Conservation (phyloP, 768 basidiomycete species). For the Kockovaella imperatae region DNA sequence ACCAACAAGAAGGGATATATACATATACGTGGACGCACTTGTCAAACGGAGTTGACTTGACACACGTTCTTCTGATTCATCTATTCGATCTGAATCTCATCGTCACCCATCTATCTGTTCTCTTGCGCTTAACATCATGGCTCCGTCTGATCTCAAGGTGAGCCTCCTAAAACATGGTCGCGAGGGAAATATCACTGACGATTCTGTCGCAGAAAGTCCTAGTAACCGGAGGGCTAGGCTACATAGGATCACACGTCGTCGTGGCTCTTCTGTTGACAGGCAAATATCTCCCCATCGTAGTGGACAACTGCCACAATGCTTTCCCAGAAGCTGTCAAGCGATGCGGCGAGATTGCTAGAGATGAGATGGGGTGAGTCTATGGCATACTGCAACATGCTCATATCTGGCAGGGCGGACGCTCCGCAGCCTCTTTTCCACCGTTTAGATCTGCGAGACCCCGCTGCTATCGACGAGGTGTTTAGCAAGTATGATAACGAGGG, state of each 20-base stretch:
- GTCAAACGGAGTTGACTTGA: no score
- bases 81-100: no score
- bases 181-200: background rate
- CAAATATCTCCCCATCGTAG: conserved; percentile 81
- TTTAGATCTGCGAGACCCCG: conserved; percentile 67
- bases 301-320: conserved; percentile 95
- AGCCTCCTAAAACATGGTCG: background rate
- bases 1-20: no score
- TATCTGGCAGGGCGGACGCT: conserved; percentile 19
- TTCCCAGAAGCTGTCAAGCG: conserved; percentile 64
- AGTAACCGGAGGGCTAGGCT: conserved; percentile 38
- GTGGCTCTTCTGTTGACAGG: conserved; percentile 76
- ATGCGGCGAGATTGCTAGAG: conserved; percentile 64
- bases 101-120: no score
- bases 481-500: conserved; percentile 69
- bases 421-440: conserved; percentile 36
- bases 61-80: no score
- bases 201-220: conserved; percentile 19
- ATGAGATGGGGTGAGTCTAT: conserved; percentile 51
- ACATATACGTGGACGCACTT: no score
- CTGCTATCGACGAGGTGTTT: conserved; percentile 69
- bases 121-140: background rate
- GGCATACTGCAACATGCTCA: conserved; percentile 1
- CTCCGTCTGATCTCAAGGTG: background rate
- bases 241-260: conserved; percentile 84